A percentile compares a stretch with the other conserved stretches of the same genome.
phyloP scores from a whole-genome alignment of 352 stramenopile genomes.

The Pythium guiyangense region DNA sequence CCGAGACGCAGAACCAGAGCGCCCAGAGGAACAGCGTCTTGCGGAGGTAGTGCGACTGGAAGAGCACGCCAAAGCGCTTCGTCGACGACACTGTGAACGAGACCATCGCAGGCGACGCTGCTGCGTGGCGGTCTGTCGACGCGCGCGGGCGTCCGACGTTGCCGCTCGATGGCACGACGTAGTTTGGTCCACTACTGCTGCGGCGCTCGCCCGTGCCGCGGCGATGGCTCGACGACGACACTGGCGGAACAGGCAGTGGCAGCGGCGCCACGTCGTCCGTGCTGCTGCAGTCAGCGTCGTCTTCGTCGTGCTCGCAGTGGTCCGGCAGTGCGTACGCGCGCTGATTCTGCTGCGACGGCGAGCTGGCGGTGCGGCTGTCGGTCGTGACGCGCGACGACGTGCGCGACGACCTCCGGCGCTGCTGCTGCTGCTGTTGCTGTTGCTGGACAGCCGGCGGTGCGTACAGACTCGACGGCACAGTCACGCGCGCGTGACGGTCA shows the following conservation, averaged over 20 bases:
- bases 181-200: conserved; percentile 14
- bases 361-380: neutral
- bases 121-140: conserved; percentile 18
- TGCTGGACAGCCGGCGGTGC: conserved; percentile 31
- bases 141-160: conserved; percentile 15
- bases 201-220: conserved; percentile 6
- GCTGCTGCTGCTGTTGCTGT: conserved; percentile 16
- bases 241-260: neutral
- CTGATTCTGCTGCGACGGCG: conserved; percentile 7
- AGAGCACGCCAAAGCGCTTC: conserved; percentile 36
- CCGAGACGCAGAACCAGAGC: conserved; percentile 27
- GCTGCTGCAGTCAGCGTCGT: conserved; percentile 1
- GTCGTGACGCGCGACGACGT: neutral
- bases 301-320: neutral
- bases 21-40: conserved; percentile 46
- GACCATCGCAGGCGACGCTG: conserved; percentile 24
- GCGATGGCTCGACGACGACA: neutral
- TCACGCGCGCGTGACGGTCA: conserved; percentile 39
- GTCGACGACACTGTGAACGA: conserved; percentile 33
- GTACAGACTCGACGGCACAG: conserved; percentile 57
- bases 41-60: conserved; percentile 26
- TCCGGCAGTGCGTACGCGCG: conserved; percentile 8
- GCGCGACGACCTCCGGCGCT: conserved; percentile 16
- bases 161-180: conserved; percentile 16
- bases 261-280: conserved; percentile 13